These are phyloP conservation scores for Bretziella fagacearum DNA, from an alignment of 2,329 filamentous ascomycete genomes.

Conservation along the genomic window DNA sequence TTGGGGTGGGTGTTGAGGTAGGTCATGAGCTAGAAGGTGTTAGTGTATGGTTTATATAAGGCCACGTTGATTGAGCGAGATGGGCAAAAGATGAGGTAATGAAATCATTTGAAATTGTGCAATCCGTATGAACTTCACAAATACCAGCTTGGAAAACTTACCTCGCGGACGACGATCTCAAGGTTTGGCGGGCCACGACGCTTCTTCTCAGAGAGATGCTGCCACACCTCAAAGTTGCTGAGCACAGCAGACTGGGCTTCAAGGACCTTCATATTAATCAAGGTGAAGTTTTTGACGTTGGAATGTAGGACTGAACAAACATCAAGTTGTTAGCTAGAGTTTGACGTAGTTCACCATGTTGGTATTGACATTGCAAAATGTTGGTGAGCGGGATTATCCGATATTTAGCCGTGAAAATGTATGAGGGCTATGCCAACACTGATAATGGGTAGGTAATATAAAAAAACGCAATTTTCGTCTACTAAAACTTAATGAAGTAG, in stretches of 20 bases:
- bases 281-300: background rate
- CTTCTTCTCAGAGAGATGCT: slow-evolving; percentile 40
- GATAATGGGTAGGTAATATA: too few species aligned
- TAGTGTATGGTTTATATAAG: background rate
- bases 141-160: slow-evolving; percentile 21
- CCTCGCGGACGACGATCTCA: slow-evolving; percentile 47
- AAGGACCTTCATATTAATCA: slow-evolving; percentile 45
- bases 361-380: too few species aligned
- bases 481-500: too few species aligned
- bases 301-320: background rate
- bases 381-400: too few species aligned
- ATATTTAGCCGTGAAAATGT: too few species aligned
- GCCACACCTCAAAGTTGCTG: slow-evolving; percentile 57
- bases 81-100: slow-evolving; percentile 3
- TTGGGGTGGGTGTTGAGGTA: slow-evolving; percentile 39
- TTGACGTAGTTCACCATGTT: too few species aligned
- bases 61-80: too few species aligned
- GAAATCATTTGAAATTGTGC: background rate
- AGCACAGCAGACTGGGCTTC: slow-evolving; percentile 53
- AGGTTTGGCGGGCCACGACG: slow-evolving; percentile 39
- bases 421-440: too few species aligned
- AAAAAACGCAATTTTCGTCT: too few species aligned
- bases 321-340: background rate
- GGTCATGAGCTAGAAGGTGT: slow-evolving; percentile 34
- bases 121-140: background rate